Percentiles rank a stretch among this genome's conserved stretches.
Conservation (phyloP, 129 eudicot species). For the Mikania micrantha region DNA sequence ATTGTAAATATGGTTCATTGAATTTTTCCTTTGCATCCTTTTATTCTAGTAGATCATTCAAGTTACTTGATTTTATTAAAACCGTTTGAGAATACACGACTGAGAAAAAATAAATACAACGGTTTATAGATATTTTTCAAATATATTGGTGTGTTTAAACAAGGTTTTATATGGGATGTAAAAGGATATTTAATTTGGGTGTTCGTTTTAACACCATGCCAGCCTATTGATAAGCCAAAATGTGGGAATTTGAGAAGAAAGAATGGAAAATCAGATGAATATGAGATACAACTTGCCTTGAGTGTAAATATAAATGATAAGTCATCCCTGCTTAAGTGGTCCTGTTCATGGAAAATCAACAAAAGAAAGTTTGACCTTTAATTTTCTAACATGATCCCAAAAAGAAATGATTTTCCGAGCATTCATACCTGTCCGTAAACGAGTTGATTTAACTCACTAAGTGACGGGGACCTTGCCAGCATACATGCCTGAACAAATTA, state of each 20-base stretch:
- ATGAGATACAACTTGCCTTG: slow-evolving; percentile 49
- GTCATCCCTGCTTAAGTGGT: slow-evolving; percentile 84
- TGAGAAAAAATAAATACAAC: not conserved
- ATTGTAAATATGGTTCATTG: not conserved
- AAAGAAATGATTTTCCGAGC: not conserved
- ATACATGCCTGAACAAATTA: slow-evolving; percentile 55
- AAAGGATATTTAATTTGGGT: not conserved
- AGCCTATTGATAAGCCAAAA: not conserved
- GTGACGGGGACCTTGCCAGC: slow-evolving; percentile 80
- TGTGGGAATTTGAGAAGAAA: not conserved
- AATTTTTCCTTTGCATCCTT: not conserved
- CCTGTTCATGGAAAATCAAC: slow-evolving; percentile 43
- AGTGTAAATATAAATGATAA: slow-evolving; percentile 79
- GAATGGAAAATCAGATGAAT: not conserved
- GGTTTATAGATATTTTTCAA: not conserved
- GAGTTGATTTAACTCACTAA: slow-evolving; percentile 78
- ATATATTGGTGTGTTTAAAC: not conserved
- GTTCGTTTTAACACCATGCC: not conserved
- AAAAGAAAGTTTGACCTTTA: not conserved
- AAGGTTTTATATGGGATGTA: not conserved
- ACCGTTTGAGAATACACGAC: not conserved
- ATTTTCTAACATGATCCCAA: not conserved
- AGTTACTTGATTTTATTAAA: not conserved
- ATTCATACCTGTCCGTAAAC: slow-evolving; percentile 74
- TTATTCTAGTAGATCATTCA: not conserved